Conservation (phyloP, 305 asterid genomes). For the Rubia peregrina region DNA sequence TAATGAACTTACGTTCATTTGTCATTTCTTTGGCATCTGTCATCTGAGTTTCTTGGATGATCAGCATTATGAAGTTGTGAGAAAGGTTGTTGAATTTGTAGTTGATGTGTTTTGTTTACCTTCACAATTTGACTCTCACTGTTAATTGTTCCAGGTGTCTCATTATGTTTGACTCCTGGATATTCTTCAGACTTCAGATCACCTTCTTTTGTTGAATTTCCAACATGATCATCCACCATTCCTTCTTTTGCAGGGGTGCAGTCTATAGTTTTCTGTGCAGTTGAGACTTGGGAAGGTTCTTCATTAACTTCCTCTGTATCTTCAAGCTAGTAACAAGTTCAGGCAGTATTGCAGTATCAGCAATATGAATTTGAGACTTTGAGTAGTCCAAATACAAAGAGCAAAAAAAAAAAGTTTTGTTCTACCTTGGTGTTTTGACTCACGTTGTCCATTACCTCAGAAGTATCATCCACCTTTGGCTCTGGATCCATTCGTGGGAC, state of each 20-base stretch:
- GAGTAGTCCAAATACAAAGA: neutral
- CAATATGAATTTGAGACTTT: conserved; percentile 16
- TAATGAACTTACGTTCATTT: neutral
- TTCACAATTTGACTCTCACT: neutral
- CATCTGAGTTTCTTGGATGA: neutral
- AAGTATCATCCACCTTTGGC: neutral
- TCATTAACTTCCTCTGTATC: conserved; percentile 9
- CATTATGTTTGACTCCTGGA: neutral
- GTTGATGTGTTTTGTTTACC: conserved; percentile 1
- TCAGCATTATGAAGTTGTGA: neutral
- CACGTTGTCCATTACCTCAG: neutral
- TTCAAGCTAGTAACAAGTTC: conserved; percentile 22
- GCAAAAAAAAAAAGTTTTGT: neutral
- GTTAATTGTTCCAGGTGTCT: neutral
- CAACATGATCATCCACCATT: conserved; percentile 5
- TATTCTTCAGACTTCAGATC: conserved; percentile 3
- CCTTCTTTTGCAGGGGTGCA: conserved; percentile 19
- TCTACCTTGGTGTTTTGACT: neutral
- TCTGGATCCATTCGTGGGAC: neutral
- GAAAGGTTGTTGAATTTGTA: too few relatives aligned
- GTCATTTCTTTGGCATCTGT: neutral
- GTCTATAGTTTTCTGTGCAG: conserved; percentile 16
- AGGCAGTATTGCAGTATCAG: conserved; percentile 16
- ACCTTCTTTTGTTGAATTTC: conserved; percentile 17
- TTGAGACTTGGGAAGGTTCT: conserved; percentile 13